Evolutionary conservation across 1,139 yeast genomes (phyloP).

Genomic region (Meyerozyma carpophila): DNA sequence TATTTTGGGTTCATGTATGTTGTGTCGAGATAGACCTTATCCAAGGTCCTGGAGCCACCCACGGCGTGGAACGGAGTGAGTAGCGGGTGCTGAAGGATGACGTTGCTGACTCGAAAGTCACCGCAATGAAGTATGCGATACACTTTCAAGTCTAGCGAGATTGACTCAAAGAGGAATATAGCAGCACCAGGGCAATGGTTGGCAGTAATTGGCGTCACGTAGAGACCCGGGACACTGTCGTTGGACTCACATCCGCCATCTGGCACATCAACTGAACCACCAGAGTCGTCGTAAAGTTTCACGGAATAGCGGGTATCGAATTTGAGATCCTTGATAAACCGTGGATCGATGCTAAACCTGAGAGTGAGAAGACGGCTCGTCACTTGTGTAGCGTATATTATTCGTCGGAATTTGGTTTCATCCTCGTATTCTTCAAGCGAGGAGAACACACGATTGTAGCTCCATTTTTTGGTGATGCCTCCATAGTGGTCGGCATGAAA

Average conservation of each 20-base stretch:
- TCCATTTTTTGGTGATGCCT: conserved; percentile 77
- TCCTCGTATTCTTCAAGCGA: conserved; percentile 23
- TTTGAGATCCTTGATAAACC: conserved; percentile 45
- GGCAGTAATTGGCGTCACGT: conserved; percentile 69
- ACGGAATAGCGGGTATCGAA: conserved; percentile 35
- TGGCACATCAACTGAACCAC: conserved; percentile 1
- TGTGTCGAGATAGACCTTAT: conserved; percentile 75
- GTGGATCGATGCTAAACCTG: conserved; percentile 51
- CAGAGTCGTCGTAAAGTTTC: conserved; percentile 10
- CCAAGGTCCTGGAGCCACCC: conserved; percentile 15
- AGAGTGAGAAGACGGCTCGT: conserved; percentile 55
- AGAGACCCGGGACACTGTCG: conserved; percentile 40
- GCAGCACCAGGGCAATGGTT: conserved; percentile 97
- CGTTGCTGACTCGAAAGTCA: conserved; percentile 69
- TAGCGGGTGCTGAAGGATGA: conserved; percentile 34
- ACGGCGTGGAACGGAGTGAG: conserved; percentile 27
- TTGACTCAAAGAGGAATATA: conserved; percentile 64
- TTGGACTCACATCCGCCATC: conserved; percentile 12
- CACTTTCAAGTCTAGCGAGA: conserved; percentile 17
- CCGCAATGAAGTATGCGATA: conserved; percentile 74
- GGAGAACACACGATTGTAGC: conserved; percentile 35
- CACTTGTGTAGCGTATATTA: conserved; percentile 64
- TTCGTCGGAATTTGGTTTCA: conserved; percentile 37
- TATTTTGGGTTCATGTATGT: conserved; percentile 76
- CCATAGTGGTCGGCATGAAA: conserved; percentile 94